Conservation (phyloP, 306 rosid genomes). For the Quercus agrifolia region DNA sequence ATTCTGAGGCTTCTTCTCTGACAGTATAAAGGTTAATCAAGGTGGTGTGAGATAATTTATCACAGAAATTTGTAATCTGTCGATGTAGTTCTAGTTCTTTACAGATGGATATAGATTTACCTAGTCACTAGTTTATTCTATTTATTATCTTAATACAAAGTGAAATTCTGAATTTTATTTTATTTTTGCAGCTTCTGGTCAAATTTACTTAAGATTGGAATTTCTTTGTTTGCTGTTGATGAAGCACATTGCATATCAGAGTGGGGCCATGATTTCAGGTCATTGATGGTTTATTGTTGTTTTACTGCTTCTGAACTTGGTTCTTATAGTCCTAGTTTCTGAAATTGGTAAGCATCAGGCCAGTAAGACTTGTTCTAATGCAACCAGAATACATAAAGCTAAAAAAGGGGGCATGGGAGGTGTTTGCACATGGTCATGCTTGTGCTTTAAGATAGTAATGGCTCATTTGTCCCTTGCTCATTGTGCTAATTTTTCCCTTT, state of each 20-base stretch:
- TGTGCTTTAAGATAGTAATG: background rate
- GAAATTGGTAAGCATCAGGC: background rate
- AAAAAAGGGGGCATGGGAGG: background rate
- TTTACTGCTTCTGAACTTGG: background rate
- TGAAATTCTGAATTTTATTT: background rate
- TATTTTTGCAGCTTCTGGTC: constrained; percentile 79
- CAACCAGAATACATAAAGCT: background rate
- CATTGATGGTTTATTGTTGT: background rate
- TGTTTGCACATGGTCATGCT: background rate
- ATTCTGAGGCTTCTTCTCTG: background rate
- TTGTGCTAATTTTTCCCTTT: background rate
- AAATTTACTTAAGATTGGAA: constrained; percentile 68
- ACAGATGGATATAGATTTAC: constrained; percentile 1
- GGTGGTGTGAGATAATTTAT: constrained; percentile 12
- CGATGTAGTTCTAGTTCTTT: background rate
- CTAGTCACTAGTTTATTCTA: background rate
- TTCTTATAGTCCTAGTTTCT: background rate
- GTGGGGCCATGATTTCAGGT: constrained; percentile 95
- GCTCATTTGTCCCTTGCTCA: background rate
- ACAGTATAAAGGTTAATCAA: background rate
- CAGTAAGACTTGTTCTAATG: background rate
- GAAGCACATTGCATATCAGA: constrained; percentile 96
- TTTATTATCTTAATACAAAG: constrained; percentile 16
- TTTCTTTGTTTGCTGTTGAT: constrained; percentile 86
- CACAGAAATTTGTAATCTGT: background rate